Base-by-base conservation (phyloP, 2,329 filamentous ascomycete genomes). In the Tolypocladium endophyticum region DNA sequence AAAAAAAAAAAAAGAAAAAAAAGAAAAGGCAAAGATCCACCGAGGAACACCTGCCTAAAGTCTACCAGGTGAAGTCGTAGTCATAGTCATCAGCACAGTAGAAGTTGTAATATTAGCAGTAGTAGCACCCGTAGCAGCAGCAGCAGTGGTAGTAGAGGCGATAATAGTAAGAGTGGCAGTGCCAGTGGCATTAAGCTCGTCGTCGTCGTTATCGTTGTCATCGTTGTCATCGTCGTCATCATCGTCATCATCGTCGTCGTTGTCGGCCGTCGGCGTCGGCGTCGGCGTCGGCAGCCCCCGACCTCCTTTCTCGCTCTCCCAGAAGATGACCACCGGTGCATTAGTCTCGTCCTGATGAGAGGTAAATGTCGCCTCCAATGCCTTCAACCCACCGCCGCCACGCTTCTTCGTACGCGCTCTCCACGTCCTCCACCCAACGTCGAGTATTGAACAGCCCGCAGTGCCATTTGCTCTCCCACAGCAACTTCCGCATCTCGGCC, bases 401-500 rank as follows among this genome's bases (percentile, higher is more conserved):
- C 23, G 92, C 92, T 70, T 89, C 84, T 64, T 89, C 87, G 72
- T 97, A 99, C 16, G 92, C 92, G 62, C 84, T 81, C 76, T 99
- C 94, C 25, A 99, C 76, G 74, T 97, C 92, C 55, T 80, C 77
- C 33, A 97, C 93, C 94, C 94, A 99, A 66, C 94, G 83, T 66
- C 80, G 83, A 7, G 94, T 99, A 73, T 99, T 86, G 71, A 99
- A 99, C 52, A 99, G 79, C 18, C 88, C 89, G 72, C 92, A 96
- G 35, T 79, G 84, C 89, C 91, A 96, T 66, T 93, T 87, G 68
- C 85, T 87, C 62, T 90, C 82, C 76, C 92, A 97, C 14, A 99
- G 76, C 67, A 96, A 77, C 70, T 84, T 88, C 62, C 94, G 84
- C 61, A 99, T 78, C 60, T 95, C 87, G 57, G 86, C 84, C 58